phyloP scores from a whole-genome alignment of 495 filamentous ascomycete genomes.

The Venustampulla echinocandica region DNA sequence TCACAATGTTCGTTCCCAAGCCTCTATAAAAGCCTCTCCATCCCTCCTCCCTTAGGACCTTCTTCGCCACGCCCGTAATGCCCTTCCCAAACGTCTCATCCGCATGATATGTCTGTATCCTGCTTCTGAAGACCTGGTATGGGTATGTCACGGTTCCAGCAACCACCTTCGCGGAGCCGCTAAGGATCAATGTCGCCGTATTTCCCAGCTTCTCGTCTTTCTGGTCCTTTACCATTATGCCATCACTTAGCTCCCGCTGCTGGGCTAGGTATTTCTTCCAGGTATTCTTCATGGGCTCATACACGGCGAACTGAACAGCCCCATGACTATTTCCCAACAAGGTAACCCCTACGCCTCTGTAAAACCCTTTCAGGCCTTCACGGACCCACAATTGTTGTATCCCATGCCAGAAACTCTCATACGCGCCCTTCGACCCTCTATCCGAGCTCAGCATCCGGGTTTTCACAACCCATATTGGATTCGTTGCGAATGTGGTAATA shows the following conservation, averaged over 20 bases:
- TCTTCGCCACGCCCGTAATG: constrained; percentile 56
- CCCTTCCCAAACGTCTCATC: constrained; percentile 57
- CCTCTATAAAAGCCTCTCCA: constrained; percentile 86
- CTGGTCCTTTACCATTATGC: neutral
- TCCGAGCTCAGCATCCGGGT: constrained; percentile 92
- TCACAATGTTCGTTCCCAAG: constrained; percentile 74
- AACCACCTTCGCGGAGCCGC: constrained; percentile 74
- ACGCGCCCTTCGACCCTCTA: constrained; percentile 63
- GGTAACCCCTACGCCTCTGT: constrained; percentile 79
- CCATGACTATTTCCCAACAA: constrained; percentile 91
- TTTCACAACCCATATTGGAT: constrained; percentile 98
- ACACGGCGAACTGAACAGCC: constrained; percentile 91
- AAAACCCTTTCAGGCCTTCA: constrained; percentile 78
- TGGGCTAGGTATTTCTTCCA: constrained; percentile 27
- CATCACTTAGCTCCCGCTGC: constrained; percentile 3
- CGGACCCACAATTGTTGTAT: constrained; percentile 48
- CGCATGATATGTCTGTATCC: constrained; percentile 83
- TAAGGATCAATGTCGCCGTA: constrained; percentile 67
- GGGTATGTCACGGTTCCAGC: constrained; percentile 86
- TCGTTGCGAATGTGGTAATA: constrained; percentile 72
- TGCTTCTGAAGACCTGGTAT: constrained; percentile 80
- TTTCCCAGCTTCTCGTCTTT: constrained; percentile 48
- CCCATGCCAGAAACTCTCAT: constrained; percentile 66
- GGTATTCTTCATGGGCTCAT: constrained; percentile 71
- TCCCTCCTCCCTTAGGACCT: constrained; percentile 74